Base-by-base conservation (phyloP, 345 rosid species). In the Noccaea bulbosa region DNA sequence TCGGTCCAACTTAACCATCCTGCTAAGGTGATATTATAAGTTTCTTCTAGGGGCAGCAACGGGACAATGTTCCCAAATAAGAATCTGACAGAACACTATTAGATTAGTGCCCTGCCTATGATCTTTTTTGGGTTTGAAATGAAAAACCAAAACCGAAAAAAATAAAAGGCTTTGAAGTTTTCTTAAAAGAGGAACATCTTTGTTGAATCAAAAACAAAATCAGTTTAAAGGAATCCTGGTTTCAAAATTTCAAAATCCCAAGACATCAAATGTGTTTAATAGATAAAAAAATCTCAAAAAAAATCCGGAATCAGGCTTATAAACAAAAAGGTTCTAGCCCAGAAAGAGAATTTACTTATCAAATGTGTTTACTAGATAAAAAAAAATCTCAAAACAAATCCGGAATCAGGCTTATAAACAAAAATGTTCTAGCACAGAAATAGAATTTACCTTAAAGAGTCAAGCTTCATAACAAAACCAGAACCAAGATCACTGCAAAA, bases 31-130 rank as follows among this genome's bases (percentile, higher is more conserved):
- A 47, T 47, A 12, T 12, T 11, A 17, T 48, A 48, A 17, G 30
- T 48, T 17, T 48, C 52, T 48, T 48, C 5, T 48, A 48, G 30
- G 17, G 32, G 52, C 32, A 20, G 32, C 34, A 49, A 47, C 24
- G 52, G 52, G 52, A 48, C 52, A 48, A 48, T 48, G 52, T 48
- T 48, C 52, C 54, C 54, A 49, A 49, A 49, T 11, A 49, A 49
- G 33, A 49, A 49, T 49, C 54, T 49, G 12, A 22, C 54, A 22
- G 33, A 49, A 49, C 54, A 49, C 54, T 49, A 49, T 49, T 4
- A 49, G 54, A 49, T 49, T 22, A 49, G 54, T 49, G 54, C 11
- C 1, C 14, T 49, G 33, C 30, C 7, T 49, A 22, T 10, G 54
- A 49, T 49, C 33, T 22, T 49, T 20, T 22, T 49, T 22, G 32